phyloP scores from a whole-genome alignment of 2,329 filamentous ascomycete species.

The Aspergillus versicolor region DNA sequence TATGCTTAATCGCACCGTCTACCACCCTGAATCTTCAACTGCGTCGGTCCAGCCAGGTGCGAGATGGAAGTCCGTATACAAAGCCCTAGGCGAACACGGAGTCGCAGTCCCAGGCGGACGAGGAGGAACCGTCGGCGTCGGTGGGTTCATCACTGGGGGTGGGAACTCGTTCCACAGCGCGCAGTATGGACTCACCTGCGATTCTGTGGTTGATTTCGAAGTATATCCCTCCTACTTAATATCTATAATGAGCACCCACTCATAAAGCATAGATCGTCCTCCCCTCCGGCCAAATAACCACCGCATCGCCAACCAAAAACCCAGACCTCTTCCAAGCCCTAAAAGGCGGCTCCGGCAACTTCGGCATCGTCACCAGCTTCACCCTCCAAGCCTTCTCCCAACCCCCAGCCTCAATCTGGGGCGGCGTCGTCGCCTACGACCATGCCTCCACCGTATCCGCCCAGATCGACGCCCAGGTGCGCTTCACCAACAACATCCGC shows the following conservation, averaged over 20 bases:
- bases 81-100: not conserved
- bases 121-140: not conserved
- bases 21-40: not conserved
- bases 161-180: not conserved
- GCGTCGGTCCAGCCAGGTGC: not conserved
- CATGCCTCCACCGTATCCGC: not conserved
- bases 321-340: not conserved
- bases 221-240: not conserved
- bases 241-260: not conserved
- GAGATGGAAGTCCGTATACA: not conserved
- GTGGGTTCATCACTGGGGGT: not conserved
- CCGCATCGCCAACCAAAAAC: not conserved
- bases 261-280: not conserved
- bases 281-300: not conserved
- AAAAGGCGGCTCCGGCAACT: constrained; percentile 2
- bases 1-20: not conserved
- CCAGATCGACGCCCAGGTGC: constrained; percentile 15
- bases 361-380: constrained; percentile 1
- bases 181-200: not conserved
- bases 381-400: not conserved
- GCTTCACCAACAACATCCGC: constrained; percentile 16
- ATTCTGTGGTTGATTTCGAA: not conserved
- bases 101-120: not conserved
- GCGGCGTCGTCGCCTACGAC: not conserved
- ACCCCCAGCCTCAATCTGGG: not conserved